phyloP scores from a whole-genome alignment of 2,329 filamentous ascomycete genomes.

The Trichoderma citrinoviride region DNA sequence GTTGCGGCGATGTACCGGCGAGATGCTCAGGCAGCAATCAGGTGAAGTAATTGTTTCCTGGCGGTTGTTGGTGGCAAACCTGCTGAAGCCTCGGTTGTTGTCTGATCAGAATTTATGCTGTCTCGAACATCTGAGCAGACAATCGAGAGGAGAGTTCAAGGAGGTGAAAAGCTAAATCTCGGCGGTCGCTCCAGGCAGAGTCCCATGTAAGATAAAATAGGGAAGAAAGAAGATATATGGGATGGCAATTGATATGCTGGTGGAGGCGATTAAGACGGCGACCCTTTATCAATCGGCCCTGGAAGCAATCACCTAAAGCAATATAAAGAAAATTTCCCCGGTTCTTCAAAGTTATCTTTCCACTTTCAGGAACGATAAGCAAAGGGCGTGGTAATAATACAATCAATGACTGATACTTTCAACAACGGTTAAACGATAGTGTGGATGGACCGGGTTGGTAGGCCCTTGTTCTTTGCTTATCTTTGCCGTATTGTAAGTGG shows the following conservation, averaged over 20 bases:
- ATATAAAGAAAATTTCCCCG: neutral
- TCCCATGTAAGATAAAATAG: neutral
- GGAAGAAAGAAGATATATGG: neutral
- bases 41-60: conserved; percentile 26
- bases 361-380: conserved; percentile 15
- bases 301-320: neutral
- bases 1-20: neutral
- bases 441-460: conserved; percentile 5
- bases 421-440: neutral
- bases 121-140: neutral
- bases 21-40: neutral
- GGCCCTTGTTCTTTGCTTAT: conserved; percentile 14
- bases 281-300: neutral
- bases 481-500: conserved; percentile 12
- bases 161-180: neutral
- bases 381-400: conserved; percentile 4
- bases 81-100: conserved; percentile 28
- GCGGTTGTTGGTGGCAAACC: conserved; percentile 30
- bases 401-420: neutral
- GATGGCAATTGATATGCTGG: neutral
- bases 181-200: too few species aligned
- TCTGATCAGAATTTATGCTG: neutral
- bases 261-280: neutral
- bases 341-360: neutral
- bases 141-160: neutral